Evolutionary conservation across 257 asterid species (phyloP), one percentile per base, ranked within the genome.

Genomic region (Mentha longifolia): DNA sequence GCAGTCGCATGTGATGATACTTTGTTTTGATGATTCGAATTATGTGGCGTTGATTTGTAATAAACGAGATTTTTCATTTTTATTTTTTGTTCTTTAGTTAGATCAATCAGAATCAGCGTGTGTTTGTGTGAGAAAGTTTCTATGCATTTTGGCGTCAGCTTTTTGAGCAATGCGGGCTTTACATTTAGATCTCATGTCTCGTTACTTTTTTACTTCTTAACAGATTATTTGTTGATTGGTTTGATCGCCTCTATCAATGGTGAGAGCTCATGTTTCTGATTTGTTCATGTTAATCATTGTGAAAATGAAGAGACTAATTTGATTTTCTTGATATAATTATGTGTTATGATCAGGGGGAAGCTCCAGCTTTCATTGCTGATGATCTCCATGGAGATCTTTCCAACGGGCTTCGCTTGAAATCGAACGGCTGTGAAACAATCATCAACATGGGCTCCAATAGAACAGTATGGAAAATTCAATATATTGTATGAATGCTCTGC

Each of bases 331-430:
- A 42, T 15, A 7, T 7, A 65, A 65, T 65, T 75, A 15, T 79
- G 73, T 58, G 66, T 77, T 77, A 43, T 82, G 35, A 58, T 77
- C 80, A 94, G 98, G 97, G 97, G 31, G 93, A 89, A 83, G 98
- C 96, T 82, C 96, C 96, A 64, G 96, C 84, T 45, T 83, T 89
- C 77, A 12, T 85, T 68, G 81, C 80, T 46, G 95, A 87, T 37
- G 83, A 83, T 81, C 77, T 79, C 65, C 74, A 61, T 14, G 84
- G 78, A 19, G 83, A 76, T 60, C 25, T 37, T 70, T 39, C 80
- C 3, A 78, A 78, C 66, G 92, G 85, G 66, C 41, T 78, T 76
- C 81, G 75, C 70, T 74, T 76, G 30, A 85, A 87, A 49, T 68
- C 82, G 14, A 82, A 81, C 73, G 92, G 77, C 73, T 61, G 45